Conservation (phyloP, 2,329 filamentous ascomycete genomes). For the Diatrype stigma region DNA sequence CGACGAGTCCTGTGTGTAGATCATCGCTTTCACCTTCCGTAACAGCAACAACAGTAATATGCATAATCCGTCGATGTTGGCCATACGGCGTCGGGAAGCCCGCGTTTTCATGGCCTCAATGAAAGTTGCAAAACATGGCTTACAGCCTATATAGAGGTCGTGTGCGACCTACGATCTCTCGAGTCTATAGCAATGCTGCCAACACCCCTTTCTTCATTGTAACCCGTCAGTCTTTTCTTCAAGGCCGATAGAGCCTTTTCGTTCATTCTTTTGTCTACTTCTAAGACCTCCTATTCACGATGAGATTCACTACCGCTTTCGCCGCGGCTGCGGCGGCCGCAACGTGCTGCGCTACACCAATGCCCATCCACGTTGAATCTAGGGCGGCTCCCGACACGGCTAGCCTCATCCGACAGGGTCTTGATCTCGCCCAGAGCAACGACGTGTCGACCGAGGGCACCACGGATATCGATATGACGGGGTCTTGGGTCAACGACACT, state of each 20-base stretch:
- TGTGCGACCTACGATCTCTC: background rate
- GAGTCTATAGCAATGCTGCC: background rate
- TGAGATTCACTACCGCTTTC: background rate
- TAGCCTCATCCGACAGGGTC: conserved; percentile 2
- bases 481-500: conserved; percentile 1
- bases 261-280: background rate
- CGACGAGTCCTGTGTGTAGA: no score
- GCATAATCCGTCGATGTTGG: no score
- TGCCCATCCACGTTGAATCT: background rate
- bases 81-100: no score
- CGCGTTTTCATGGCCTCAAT: no score
- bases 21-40: no score
- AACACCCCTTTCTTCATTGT: background rate
- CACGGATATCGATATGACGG: conserved; percentile 2
- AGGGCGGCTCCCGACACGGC: background rate
- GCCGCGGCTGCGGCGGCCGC: background rate
- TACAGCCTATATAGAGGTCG: no score
- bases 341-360: conserved; percentile 1
- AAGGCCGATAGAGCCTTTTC: background rate
- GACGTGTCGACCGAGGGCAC: conserved; percentile 1
- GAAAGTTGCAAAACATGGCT: no score
- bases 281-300: background rate
- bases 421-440: conserved; percentile 3
- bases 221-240: background rate
- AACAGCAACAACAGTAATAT: no score